phyloP scores from a whole-genome alignment of 2,329 filamentous ascomycete species.

The Beauveria sp. region DNA sequence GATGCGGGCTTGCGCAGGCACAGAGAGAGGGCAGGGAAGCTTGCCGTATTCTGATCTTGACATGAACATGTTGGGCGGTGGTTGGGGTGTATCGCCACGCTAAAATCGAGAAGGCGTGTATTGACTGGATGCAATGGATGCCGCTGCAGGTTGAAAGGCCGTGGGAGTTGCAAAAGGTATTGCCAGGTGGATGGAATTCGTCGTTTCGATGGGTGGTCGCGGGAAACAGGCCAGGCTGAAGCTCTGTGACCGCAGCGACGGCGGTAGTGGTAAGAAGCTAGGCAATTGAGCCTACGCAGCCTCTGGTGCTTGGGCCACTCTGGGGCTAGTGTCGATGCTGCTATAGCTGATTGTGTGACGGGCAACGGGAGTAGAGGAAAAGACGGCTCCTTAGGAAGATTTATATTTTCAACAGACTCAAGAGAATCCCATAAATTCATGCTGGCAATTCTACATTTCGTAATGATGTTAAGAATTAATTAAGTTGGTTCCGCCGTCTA shows the following conservation, averaged over 20 bases:
- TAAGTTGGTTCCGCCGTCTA: neutral
- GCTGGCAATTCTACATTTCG: too few species aligned
- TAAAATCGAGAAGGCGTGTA: neutral
- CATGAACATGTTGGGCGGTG: slow-evolving; percentile 83
- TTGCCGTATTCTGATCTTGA: slow-evolving; percentile 99
- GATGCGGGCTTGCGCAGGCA: neutral
- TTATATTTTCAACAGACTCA: too few species aligned
- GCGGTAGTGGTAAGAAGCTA: slow-evolving; percentile 6
- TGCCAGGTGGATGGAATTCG: neutral
- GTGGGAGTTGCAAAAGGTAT: neutral
- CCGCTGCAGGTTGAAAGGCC: neutral
- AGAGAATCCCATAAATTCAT: too few species aligned
- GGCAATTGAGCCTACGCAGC: slow-evolving; percentile 12
- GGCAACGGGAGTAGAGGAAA: neutral
- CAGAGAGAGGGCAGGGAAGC: slow-evolving; percentile 24
- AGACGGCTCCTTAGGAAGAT: neutral
- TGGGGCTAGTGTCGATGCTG: neutral
- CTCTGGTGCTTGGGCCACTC: neutral
- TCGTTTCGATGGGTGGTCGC: neutral
- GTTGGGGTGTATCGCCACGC: slow-evolving; percentile 8
- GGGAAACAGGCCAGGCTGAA: slow-evolving; percentile 3
- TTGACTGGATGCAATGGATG: neutral
- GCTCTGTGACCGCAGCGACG: slow-evolving; percentile 6
- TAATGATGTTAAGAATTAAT: too few species aligned
- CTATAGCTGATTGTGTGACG: neutral